Conservation (phyloP, 2,329 filamentous ascomycete genomes). For the Rhynchosporium agropyri region DNA sequence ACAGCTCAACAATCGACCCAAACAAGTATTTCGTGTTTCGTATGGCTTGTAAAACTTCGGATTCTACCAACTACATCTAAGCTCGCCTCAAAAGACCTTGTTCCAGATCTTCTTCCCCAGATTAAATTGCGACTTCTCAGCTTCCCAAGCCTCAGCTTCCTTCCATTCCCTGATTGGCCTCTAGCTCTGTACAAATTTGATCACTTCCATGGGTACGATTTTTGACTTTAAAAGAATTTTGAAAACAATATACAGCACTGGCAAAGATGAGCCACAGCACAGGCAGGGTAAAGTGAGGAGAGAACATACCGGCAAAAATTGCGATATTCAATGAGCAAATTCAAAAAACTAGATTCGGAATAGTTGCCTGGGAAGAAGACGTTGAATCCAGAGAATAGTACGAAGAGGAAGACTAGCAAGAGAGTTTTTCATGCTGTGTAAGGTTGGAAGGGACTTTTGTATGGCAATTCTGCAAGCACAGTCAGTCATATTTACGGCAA, state of each 20-base stretch:
- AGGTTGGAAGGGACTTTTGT: constrained; percentile 57
- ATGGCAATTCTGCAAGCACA: constrained; percentile 44
- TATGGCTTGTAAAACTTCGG: neutral
- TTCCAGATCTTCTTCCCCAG: constrained; percentile 20
- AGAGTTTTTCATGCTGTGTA: constrained; percentile 61
- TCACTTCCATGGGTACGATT: constrained; percentile 43
- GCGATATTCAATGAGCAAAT: constrained; percentile 55
- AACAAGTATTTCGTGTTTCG: neutral
- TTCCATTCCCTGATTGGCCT: constrained; percentile 23
- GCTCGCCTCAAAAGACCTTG: constrained; percentile 20
- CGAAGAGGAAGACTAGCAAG: constrained; percentile 36
- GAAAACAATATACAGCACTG: constrained; percentile 50
- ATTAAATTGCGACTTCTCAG: constrained; percentile 10
- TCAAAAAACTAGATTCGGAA: constrained; percentile 63
- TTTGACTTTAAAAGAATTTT: constrained; percentile 48
- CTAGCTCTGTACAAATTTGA: constrained; percentile 39
- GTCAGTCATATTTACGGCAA: neutral
- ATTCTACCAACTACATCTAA: neutral
- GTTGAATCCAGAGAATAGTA: constrained; percentile 59
- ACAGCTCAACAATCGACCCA: neutral
- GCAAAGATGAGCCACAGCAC: neutral
- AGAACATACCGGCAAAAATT: constrained; percentile 16
- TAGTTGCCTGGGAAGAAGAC: constrained; percentile 71
- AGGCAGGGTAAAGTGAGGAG: too few relatives aligned
- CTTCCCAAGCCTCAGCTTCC: constrained; percentile 28